phyloP scores from a whole-genome alignment of 805 yeast species.

The Cyberlindnera sargentensis region DNA sequence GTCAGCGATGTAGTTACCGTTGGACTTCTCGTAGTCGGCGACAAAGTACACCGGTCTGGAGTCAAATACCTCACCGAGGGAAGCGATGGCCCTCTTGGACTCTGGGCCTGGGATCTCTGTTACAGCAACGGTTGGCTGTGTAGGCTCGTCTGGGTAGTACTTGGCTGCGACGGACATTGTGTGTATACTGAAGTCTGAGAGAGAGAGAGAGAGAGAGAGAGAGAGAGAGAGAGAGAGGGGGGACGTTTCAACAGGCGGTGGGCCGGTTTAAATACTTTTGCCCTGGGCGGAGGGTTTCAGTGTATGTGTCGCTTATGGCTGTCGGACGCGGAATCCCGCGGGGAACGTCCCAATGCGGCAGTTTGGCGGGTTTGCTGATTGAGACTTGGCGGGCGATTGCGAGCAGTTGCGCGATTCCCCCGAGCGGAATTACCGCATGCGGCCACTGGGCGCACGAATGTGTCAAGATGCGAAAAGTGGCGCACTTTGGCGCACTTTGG shows the following conservation, averaged over 20 bases:
- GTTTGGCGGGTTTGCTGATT: not conserved
- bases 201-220: no score
- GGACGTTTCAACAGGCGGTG: not conserved
- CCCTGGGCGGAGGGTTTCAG: not conserved
- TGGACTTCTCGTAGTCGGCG: slow-evolving; percentile 68
- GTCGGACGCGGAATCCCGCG: not conserved
- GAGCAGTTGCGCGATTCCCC: not conserved
- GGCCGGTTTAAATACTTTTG: no score
- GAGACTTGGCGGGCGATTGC: not conserved
- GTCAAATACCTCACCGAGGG: slow-evolving; percentile 60
- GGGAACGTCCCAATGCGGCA: not conserved
- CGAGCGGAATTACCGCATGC: no score
- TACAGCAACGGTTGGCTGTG: slow-evolving; percentile 56
- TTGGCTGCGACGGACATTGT: slow-evolving; percentile 38
- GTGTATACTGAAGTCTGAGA: not conserved
- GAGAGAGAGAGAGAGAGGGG: no score
- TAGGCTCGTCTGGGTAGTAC: slow-evolving; percentile 79
- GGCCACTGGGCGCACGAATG: no score
- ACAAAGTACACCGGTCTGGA: slow-evolving; percentile 67
- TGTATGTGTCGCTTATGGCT: no score
- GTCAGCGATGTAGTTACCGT: slow-evolving; percentile 75
- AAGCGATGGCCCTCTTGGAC: slow-evolving; percentile 42
- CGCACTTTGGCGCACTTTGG: not conserved
- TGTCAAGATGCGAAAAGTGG: no score
- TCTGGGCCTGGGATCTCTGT: slow-evolving; percentile 70